Evolutionary conservation across 2,329 filamentous ascomycete genomes (phyloP), one percentile per base, ranked within the genome.

Genomic region (Boeremia lycopersici): DNA sequence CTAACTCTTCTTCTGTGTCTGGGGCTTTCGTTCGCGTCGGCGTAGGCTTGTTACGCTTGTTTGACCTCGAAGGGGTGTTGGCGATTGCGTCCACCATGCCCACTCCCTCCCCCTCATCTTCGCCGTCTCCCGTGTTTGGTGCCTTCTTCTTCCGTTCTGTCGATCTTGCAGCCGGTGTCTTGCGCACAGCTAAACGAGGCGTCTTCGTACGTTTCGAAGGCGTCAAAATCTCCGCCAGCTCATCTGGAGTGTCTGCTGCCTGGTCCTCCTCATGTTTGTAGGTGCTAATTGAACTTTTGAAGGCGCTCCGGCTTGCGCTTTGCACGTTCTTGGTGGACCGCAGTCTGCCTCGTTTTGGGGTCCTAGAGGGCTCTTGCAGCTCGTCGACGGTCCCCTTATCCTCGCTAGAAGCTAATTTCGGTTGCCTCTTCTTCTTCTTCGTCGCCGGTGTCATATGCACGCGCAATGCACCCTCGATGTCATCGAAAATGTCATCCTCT

Each of bases 381-480:
- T 62, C 57, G 38, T 67, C 62, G 15, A 50, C 49, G 8, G 30
- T 39, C 34, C 46, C 42, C 17, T 34, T 23, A 23, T 48, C 23
- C 19, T 56, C 43, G 29, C 38, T 57, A 7, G 38, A 40, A 17
- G 43, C 59, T 12, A 55, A 44, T 26, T 60, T 56, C 11, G 53
- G 53, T 13, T 57, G 54, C 17, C 57, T 56, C 41, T 54, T 49
- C 3, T 50, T 56, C 41, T 54, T 49, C 3, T 50, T 48, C 19
- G 40, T 33, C 45, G 38, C 34, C 3, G 51, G 47, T n/a, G 56
- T 49, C 31, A 48, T 40, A n/a, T 51, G 26, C 8, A 71, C 71
- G 35, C 73, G 59, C 48, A 77, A 61, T 7, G 76, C 77, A 28
- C 76, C 75, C 40, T 78, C 77, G 31, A 79, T 75, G 47, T 79